Evolutionary conservation across 129 eudicot species (phyloP), one percentile per base, ranked within the genome.

Genomic region (Flaveria trinervia): DNA sequence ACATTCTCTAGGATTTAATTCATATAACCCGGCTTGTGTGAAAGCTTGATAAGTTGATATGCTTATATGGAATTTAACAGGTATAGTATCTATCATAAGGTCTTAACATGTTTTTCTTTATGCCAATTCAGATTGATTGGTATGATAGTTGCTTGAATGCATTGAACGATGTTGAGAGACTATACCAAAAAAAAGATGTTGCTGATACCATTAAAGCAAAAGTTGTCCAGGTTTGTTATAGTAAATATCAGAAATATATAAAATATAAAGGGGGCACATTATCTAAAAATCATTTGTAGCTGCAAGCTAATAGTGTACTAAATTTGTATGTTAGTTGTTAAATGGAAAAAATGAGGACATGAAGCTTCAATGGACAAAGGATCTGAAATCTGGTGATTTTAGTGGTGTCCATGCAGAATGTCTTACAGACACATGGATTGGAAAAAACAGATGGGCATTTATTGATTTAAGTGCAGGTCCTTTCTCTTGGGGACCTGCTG

Each of bases 401-500:
- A 84, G 87, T 71, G 95, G 95, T 59, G 72, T 87, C 72, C 97
- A 90, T 84, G 84, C 96, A 39, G 98, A 93, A 76, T 90, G 98
- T 85, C 96, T 93, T 80, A 93, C 98, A 16, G 98, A 93, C 77
- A 89, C 96, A 71, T 93, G 96, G 96, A 90, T 93, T 44, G 98
- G 96, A 79, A 93, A 87, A 57, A 82, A 93, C 80, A 90, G 98
- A 92, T 93, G 98, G 98, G 98, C 98, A 9, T 93, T 93, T 77
- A 87, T 93, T 74, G 98, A 93, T 82, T 84, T 93, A 77, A 88
- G 86, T 77, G 97, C 98, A 2, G 98, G 98, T 68, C 98, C 98
- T 57, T 93, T 93, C 73, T 84, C 98, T 20, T 93, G 98, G 98
- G 98, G 98, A 23, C 98, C 98, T 76, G 92, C 98, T 77, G 98